Conservation (phyloP, 2,329 filamentous ascomycete species). For the Epichloe hybrida region DNA sequence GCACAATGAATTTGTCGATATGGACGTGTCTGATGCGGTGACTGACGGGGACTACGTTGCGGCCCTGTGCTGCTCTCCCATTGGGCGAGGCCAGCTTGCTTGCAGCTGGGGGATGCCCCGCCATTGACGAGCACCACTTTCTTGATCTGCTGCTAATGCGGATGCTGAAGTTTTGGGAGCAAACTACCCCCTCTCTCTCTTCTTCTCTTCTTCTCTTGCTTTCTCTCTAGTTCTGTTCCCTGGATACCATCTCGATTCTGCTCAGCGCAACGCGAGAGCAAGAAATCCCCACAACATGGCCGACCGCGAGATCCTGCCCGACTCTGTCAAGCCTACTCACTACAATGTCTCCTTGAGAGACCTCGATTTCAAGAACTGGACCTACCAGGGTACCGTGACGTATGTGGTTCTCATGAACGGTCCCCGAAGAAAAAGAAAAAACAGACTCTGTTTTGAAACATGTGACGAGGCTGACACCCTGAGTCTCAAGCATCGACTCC, state of each 20-base stretch:
- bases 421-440: background rate
- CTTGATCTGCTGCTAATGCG: background rate
- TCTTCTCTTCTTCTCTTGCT: no score
- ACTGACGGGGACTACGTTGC: no score
- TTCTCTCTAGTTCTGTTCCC: slow-evolving; percentile 11
- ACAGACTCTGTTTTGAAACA: no score
- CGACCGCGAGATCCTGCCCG: slow-evolving; percentile 49
- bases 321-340: slow-evolving; percentile 64
- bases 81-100: background rate
- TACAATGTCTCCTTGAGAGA: slow-evolving; percentile 74
- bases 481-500: slow-evolving; percentile 49
- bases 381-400: slow-evolving; percentile 69
- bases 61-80: background rate
- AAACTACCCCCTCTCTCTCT: no score
- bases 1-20: no score
- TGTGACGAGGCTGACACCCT: background rate
- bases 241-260: slow-evolving; percentile 16
- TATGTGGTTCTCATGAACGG: slow-evolving; percentile 18
- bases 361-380: slow-evolving; percentile 60
- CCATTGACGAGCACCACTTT: background rate
- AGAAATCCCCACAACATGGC: slow-evolving; percentile 29
- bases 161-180: no score
- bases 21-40: no score
- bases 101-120: background rate
- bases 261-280: slow-evolving; percentile 23